Evolutionary conservation across 306 rosid species (phyloP).

Genomic region (Cucumis cinereus): DNA sequence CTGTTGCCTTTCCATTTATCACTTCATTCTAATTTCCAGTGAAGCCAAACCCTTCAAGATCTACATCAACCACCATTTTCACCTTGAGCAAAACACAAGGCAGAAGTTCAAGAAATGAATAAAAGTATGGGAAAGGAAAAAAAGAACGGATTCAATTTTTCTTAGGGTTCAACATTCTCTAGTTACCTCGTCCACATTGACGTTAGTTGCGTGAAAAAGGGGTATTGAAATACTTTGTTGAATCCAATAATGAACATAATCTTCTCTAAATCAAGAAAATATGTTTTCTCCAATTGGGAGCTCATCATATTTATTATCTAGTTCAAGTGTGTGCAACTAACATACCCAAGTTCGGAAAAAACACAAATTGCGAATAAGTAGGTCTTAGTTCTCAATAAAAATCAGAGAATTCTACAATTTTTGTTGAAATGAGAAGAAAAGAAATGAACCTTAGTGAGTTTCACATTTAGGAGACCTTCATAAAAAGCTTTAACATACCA

Average conservation of each 20-base stretch:
- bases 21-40: constrained; percentile 58
- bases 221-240: not conserved
- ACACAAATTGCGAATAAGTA: not conserved
- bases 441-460: constrained; percentile 59
- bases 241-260: not conserved
- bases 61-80: constrained; percentile 76
- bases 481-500: no score
- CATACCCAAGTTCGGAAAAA: not conserved
- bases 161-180: not conserved
- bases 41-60: constrained; percentile 57
- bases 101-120: not conserved
- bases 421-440: not conserved
- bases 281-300: not conserved
- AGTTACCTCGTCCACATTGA: constrained; percentile 42
- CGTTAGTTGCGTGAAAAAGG: not conserved
- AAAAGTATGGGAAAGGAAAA: not conserved
- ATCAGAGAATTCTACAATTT: not conserved
- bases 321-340: not conserved
- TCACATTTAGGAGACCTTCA: constrained; percentile 84
- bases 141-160: not conserved
- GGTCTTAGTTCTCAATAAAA: not conserved
- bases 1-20: constrained; percentile 86
- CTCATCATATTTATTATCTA: not conserved
- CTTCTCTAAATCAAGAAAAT: not conserved
- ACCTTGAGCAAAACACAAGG: constrained; percentile 27